These are phyloP conservation scores for Neurospora sp. DNA, from an alignment of 495 filamentous ascomycete genomes.

Conservation along the genomic window DNA sequence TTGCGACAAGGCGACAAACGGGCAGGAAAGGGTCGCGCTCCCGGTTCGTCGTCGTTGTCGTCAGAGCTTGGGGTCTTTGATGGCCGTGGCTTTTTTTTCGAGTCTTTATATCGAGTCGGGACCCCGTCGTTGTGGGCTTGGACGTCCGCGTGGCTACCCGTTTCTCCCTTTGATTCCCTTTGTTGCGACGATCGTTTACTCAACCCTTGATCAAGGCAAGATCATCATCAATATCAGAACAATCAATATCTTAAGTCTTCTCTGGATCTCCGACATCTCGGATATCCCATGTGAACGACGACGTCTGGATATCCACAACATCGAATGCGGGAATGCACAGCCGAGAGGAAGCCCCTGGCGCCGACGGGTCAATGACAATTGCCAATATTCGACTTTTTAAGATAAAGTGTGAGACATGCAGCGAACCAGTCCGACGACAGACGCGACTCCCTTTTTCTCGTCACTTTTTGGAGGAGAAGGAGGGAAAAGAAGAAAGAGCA, in stretches of 20 bases:
- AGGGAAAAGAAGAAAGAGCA: constrained; percentile 7
- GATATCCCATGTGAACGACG: background rate
- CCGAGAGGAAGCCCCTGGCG: background rate
- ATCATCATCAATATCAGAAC: background rate
- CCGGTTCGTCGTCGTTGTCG: background rate
- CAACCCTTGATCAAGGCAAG: background rate
- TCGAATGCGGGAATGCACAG: background rate
- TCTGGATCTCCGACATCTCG: background rate
- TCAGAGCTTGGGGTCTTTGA: background rate
- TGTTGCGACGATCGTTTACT: background rate
- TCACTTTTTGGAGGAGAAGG: constrained; percentile 27
- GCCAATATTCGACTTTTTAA: background rate
- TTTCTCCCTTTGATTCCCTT: background rate
- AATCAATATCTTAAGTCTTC: background rate
- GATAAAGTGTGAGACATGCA: constrained; percentile 27
- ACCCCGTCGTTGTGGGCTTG: background rate
- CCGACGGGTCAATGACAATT: background rate
- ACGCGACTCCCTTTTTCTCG: constrained; percentile 35
- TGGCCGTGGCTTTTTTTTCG: background rate
- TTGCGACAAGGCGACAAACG: background rate
- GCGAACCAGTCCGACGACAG: constrained; percentile 28
- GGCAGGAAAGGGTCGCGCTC: background rate
- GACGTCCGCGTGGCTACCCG: background rate
- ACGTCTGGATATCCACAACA: background rate
- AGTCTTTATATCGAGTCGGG: background rate